Percentiles rank a stretch among this genome's conserved stretches.
Evolutionary conservation across 2,329 filamentous ascomycete genomes (phyloP).

Genomic region (Penicillium paneum): DNA sequence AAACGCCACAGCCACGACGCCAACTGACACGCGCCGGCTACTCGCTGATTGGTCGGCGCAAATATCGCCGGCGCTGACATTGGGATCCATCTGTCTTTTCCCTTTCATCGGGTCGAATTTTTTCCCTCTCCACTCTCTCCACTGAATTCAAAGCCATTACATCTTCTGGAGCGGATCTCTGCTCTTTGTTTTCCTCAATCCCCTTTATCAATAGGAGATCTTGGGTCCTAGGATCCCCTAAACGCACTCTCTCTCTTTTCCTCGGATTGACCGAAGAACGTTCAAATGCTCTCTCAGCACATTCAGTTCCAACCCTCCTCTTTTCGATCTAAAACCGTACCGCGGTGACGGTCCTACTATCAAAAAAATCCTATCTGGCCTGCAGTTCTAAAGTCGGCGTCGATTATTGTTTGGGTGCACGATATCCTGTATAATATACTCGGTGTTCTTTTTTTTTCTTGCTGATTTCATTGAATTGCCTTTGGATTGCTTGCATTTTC

Average conservation of each 20-base stretch:
- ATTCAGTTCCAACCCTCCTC: constrained; percentile 39
- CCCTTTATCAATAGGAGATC: constrained; percentile 2
- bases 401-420: constrained; percentile 33
- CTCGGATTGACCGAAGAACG: constrained; percentile 31
- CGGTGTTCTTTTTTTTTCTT: constrained; percentile 28
- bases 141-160: constrained; percentile 6
- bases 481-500: constrained; percentile 11
- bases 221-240: constrained; percentile 3
- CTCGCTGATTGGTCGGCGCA: constrained; percentile 8
- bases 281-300: constrained; percentile 46
- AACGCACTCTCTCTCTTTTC: constrained; percentile 15
- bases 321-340: constrained; percentile 42
- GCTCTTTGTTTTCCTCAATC: constrained; percentile 6
- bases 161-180: constrained; percentile 8
- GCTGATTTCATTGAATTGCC: constrained; percentile 17
- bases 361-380: constrained; percentile 19
- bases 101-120: constrained; percentile 15
- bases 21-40: constrained; percentile 8
- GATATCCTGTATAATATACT: constrained; percentile 49
- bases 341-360: constrained; percentile 42
- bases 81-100: constrained; percentile 8
- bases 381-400: constrained; percentile 30
- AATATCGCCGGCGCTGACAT: constrained; percentile 9
- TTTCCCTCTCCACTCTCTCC: constrained; percentile 17
- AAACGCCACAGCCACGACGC: constrained; percentile 11